A percentile compares a stretch with the other conserved stretches of the same genome.
Evolutionary conservation across 805 yeast species (phyloP).

Genomic region (Candida suzukii): DNA sequence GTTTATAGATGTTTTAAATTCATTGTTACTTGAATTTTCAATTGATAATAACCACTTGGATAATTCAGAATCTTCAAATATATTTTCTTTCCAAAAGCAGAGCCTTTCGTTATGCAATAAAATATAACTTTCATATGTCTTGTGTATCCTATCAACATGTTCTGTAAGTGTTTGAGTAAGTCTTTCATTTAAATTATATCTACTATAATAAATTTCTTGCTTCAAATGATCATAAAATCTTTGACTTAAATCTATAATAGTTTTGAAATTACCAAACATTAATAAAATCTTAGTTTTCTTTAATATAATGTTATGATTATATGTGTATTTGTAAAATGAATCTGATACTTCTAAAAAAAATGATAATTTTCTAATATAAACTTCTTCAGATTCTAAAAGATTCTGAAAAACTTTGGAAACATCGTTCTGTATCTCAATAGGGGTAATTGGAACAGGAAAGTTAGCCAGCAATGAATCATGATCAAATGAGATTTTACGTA

Average conservation of each 20-base stretch:
- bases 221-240: constrained; percentile 17
- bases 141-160: not conserved
- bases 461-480: not conserved
- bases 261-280: constrained; percentile 37
- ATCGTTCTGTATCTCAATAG: not conserved
- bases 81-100: not conserved
- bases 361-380: constrained; percentile 21
- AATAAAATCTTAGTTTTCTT: constrained; percentile 27
- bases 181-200: not conserved
- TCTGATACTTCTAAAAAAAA: constrained; percentile 9
- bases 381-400: constrained; percentile 28
- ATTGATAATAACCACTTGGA: not conserved
- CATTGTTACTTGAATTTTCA: too few relatives aligned
- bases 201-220: not conserved
- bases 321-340: constrained; percentile 22
- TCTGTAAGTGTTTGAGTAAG: not conserved
- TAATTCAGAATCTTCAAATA: too few relatives aligned
- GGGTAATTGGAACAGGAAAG: not conserved
- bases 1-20: too few relatives aligned
- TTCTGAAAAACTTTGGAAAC: constrained; percentile 1
- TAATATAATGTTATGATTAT: constrained; percentile 23
- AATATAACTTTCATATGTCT: not conserved
- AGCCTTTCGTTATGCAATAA: not conserved
- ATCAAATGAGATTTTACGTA: not conserved
- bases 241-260: constrained; percentile 30